These are phyloP conservation scores for Diddensiella caesifluorescens DNA, from an alignment of 805 yeast species.

Conservation along the genomic window DNA sequence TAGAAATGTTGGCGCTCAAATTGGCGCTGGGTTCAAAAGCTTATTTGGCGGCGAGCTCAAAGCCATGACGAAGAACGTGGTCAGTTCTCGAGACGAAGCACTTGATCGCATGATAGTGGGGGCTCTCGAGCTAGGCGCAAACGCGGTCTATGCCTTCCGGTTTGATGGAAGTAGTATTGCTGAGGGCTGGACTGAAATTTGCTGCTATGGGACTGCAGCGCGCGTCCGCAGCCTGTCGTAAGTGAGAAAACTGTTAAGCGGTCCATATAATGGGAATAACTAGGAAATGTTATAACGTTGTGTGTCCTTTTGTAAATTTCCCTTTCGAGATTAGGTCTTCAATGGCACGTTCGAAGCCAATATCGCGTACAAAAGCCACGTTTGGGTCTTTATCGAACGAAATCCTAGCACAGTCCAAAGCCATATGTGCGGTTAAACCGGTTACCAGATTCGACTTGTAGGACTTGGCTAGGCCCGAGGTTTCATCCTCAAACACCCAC, in stretches of 20 bases:
- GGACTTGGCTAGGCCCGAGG: conserved; percentile 5
- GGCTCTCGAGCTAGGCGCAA: conserved; percentile 18
- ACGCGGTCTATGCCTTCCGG: conserved; percentile 22
- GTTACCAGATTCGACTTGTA: conserved; percentile 10
- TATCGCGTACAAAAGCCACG: conserved; percentile 3
- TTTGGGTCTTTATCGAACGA: conserved; percentile 10
- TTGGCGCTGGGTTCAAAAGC: conserved; percentile 21
- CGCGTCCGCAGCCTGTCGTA: too few species aligned
- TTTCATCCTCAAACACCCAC: conserved; percentile 14
- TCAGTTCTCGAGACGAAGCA: conserved; percentile 20
- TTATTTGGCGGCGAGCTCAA: conserved; percentile 22
- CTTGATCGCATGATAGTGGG: conserved; percentile 21
- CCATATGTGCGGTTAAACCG: conserved; percentile 22
- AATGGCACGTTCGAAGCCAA: conserved; percentile 15
- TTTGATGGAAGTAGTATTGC: conserved; percentile 16
- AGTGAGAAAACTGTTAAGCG: too few species aligned
- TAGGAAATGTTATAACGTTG: too few species aligned
- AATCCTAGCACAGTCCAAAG: conserved; percentile 18
- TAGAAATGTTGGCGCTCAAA: conserved; percentile 15
- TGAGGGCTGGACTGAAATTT: conserved; percentile 17
- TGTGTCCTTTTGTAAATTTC: not conserved
- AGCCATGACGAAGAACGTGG: conserved; percentile 19
- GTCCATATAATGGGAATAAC: too few species aligned
- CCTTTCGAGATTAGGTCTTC: conserved; percentile 1
- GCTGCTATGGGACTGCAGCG: conserved; percentile 24